Evolutionary conservation across 345 rosid genomes (phyloP).

Genomic region (Lagerstroemia speciosa): DNA sequence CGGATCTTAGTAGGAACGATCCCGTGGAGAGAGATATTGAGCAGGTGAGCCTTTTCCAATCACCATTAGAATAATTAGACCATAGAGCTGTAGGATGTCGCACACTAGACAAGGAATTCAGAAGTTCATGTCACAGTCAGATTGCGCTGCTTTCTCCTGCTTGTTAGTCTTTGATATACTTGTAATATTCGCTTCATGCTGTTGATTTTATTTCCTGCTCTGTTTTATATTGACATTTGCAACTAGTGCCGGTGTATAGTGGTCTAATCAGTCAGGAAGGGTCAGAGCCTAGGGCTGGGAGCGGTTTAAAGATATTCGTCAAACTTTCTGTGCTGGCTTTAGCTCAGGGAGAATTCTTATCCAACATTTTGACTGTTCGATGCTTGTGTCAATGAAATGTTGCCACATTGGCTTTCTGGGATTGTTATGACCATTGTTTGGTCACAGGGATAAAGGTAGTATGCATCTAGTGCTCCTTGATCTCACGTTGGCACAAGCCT

Average conservation of each 20-base stretch:
- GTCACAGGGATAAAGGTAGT: background rate
- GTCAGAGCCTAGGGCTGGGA: background rate
- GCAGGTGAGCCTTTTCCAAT: conserved; percentile 46
- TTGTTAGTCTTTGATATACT: background rate
- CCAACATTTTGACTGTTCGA: background rate
- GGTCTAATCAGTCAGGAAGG: background rate
- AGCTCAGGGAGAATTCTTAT: background rate
- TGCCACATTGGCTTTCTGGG: background rate
- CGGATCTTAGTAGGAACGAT: conserved; percentile 83
- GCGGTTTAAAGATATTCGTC: background rate
- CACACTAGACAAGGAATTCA: no score
- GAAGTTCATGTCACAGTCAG: background rate
- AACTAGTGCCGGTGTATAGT: background rate
- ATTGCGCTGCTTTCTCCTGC: background rate
- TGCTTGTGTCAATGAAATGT: background rate
- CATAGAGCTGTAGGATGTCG: background rate
- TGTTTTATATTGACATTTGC: background rate
- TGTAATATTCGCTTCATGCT: background rate
- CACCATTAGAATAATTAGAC: background rate
- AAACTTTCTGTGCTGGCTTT: no score
- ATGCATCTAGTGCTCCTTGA: background rate
- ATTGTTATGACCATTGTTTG: background rate
- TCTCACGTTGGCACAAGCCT: background rate
- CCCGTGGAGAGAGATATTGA: conserved; percentile 85
- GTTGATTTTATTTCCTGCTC: background rate